phyloP scores from a whole-genome alignment of 192 early-diverging fungal genomes.

The Rhizophagus prolifer region DNA sequence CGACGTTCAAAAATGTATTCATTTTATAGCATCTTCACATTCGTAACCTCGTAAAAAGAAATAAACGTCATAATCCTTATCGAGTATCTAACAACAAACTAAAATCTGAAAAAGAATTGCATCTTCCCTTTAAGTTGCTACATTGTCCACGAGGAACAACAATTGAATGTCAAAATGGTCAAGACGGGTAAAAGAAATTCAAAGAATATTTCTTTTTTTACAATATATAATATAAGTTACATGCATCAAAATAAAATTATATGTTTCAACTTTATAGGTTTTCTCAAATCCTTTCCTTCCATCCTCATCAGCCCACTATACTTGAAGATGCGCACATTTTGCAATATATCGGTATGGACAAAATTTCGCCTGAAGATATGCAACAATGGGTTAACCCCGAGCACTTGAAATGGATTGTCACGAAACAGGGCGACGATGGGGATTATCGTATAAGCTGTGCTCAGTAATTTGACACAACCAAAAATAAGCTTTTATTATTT shows the following conservation, averaged over 20 bases:
- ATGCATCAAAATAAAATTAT: not conserved
- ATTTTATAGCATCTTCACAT: slow-evolving; percentile 17
- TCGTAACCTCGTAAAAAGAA: slow-evolving; percentile 19
- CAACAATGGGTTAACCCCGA: slow-evolving; percentile 21
- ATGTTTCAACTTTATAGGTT: not conserved
- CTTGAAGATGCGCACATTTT: slow-evolving; percentile 12
- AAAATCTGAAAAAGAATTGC: slow-evolving; percentile 16
- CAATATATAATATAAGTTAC: not conserved
- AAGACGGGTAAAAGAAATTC: slow-evolving; percentile 4
- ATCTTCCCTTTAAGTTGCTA: slow-evolving; percentile 21
- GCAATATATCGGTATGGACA: slow-evolving; percentile 17
- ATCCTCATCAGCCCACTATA: slow-evolving; percentile 19
- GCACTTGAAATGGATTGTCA: slow-evolving; percentile 15
- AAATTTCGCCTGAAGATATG: slow-evolving; percentile 16
- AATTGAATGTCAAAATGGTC: not conserved
- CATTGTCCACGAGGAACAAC: slow-evolving; percentile 13
- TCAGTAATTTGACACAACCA: not conserved
- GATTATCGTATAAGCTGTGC: slow-evolving; percentile 22
- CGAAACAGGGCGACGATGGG: slow-evolving; percentile 18
- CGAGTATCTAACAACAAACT: not conserved
- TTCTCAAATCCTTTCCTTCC: slow-evolving; percentile 18
- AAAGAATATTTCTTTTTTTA: no score
- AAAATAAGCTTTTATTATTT: not conserved
- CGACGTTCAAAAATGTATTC: not conserved
- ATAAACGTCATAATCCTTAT: not conserved